phyloP scores from a whole-genome alignment of 495 filamentous ascomycete genomes.

The Hypomontagnella submonticulosa region DNA sequence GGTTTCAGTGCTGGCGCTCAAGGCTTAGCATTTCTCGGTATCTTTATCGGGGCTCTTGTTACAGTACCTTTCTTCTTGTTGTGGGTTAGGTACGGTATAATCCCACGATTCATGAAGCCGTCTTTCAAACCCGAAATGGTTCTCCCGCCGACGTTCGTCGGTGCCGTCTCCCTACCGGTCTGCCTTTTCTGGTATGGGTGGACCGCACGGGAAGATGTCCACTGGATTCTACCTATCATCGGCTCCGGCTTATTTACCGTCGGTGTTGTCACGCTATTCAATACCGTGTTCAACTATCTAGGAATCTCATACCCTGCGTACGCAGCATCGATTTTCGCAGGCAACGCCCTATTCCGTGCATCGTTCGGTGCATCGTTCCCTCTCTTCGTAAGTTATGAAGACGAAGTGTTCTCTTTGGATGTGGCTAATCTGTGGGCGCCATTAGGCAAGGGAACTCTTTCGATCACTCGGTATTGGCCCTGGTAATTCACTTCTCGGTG shows the following conservation, averaged over 20 bases:
- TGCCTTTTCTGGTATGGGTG: slow-evolving; percentile 65
- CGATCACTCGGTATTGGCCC: slow-evolving; percentile 56
- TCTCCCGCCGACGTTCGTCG: slow-evolving; percentile 51
- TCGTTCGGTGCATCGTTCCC: slow-evolving; percentile 60
- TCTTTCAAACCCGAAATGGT: slow-evolving; percentile 43
- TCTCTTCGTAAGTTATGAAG: slow-evolving; percentile 51
- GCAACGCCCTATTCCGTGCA: slow-evolving; percentile 57
- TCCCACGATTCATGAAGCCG: slow-evolving; percentile 16
- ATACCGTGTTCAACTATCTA: slow-evolving; percentile 58
- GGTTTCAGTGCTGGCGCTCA: slow-evolving; percentile 57
- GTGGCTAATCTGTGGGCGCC: too few relatives aligned
- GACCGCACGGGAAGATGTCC: slow-evolving; percentile 53
- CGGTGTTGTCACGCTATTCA: slow-evolving; percentile 67
- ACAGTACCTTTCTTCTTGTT: slow-evolving; percentile 48
- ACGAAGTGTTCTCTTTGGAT: background rate
- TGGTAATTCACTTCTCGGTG: slow-evolving; percentile 60
- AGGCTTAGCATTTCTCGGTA: slow-evolving; percentile 51
- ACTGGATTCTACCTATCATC: slow-evolving; percentile 60
- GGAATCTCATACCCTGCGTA: slow-evolving; percentile 53
- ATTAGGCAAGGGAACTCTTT: slow-evolving; percentile 55
- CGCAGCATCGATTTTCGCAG: slow-evolving; percentile 60
- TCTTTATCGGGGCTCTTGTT: slow-evolving; percentile 39
- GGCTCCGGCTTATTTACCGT: slow-evolving; percentile 64
- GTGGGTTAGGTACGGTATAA: slow-evolving; percentile 29
- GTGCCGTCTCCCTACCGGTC: slow-evolving; percentile 53